Conservation (phyloP, 768 basidiomycete species). For the Panellus pusillus region DNA sequence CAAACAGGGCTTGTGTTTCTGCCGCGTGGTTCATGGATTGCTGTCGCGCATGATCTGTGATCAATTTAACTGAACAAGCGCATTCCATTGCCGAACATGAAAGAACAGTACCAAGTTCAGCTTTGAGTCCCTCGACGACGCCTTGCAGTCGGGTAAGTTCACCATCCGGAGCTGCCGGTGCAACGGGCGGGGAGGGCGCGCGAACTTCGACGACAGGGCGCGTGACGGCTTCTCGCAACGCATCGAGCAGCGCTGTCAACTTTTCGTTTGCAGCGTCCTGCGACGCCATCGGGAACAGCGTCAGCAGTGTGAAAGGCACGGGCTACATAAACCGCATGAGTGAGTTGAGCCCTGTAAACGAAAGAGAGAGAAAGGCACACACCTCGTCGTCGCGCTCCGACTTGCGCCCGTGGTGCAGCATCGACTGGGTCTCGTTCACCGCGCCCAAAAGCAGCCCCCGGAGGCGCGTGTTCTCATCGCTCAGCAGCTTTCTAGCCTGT, state of each 20-base stretch:
- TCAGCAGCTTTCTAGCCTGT: constrained; percentile 56
- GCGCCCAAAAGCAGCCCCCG: constrained; percentile 59
- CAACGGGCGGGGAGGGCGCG: constrained; percentile 19
- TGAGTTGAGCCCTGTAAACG: constrained; percentile 12
- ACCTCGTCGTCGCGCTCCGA: constrained; percentile 43
- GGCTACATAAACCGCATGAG: constrained; percentile 33
- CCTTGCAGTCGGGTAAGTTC: constrained; percentile 53
- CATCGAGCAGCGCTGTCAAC: constrained; percentile 42
- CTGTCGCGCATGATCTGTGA: constrained; percentile 48
- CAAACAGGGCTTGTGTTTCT: constrained; percentile 54
- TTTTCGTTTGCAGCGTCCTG: constrained; percentile 49
- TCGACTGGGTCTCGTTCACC: constrained; percentile 63
- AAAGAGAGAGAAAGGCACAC: constrained; percentile 34
- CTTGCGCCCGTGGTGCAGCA: constrained; percentile 48
- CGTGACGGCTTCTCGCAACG: constrained; percentile 36
- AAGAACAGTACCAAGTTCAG: constrained; percentile 55
- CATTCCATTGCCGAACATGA: not conserved
- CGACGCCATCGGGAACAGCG: constrained; percentile 57
- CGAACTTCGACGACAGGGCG: constrained; percentile 29
- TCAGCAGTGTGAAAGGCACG: constrained; percentile 41
- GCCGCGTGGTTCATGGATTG: constrained; percentile 40
- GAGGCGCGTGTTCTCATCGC: constrained; percentile 64
- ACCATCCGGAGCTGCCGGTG: constrained; percentile 28
- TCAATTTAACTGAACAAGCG: not conserved
- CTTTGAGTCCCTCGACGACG: constrained; percentile 49